Base-by-base conservation (phyloP, 1,284 basidiomycete genomes). In the Golubevia pallescens region DNA sequence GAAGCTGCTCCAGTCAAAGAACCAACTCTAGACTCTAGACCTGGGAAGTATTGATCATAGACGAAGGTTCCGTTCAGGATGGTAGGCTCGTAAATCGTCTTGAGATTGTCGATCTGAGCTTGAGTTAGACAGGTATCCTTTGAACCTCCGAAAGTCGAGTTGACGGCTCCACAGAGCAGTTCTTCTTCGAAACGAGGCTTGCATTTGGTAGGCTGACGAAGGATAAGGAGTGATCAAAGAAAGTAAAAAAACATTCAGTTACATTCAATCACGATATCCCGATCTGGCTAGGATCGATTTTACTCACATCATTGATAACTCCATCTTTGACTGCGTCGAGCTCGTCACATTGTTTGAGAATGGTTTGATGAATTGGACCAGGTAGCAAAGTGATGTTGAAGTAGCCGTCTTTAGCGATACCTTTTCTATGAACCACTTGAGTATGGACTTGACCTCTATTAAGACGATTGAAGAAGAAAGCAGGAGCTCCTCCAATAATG, bases 321-420 rank as follows among this genome's bases (percentile, higher is more conserved):
- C 70, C 70, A 38, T 71, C 70, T 13, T 20, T 28, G 24, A 71
- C 69, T 19, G 67, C 70, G 65, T 71, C 70, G 14, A 71, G 59
- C 3, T 38, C 14, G 51, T 71, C 70, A 57, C 70, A 71, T 21
- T 66, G 67, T 1, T n/a, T 24, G 3, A 71, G 55, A 8, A 71
- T 61, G 1, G 58, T 38, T 32, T 62, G 32, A 14, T 66, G 42
- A 4, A 71, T 60, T 1, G 67, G 42, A 13, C 28, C 58, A 6
- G n/a, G 19, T 1, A 65, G 24, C 8, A 51, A 28, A 13, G 55
- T 52, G 21, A 54, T 8, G 21, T 28, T 21, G 62, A 71, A 62
- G n/a, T 21, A 70, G 2, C 67, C 69, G 10, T 8, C 55, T 19
- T 32, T 53, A 10, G 62, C 63, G 1, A 42, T 24, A 1, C 5